A percentile compares a stretch with the other conserved stretches of the same genome.
phyloP scores from a whole-genome alignment of 805 yeast genomes.

The Suhomyces kilbournensis region DNA sequence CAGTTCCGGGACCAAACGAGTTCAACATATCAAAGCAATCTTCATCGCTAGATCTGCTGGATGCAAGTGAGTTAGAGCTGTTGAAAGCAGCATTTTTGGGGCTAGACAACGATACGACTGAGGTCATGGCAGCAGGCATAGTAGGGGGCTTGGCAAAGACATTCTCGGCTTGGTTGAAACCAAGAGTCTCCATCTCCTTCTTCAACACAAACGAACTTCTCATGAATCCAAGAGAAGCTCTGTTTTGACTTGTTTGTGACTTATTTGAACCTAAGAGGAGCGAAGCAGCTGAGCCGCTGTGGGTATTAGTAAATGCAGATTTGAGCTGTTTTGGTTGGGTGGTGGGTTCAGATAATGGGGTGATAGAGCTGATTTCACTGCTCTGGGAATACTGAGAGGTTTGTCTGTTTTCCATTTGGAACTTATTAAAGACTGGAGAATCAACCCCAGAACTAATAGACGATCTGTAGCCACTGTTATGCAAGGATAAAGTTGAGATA shows the following conservation, averaged over 20 bases:
- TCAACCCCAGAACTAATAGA: constrained; percentile 35
- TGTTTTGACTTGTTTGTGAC: constrained; percentile 2
- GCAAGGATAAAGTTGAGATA: constrained; percentile 37
- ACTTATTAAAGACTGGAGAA: constrained; percentile 16
- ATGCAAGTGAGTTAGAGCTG: constrained; percentile 8
- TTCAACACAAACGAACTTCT: constrained; percentile 40
- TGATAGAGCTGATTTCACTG: constrained; percentile 18
- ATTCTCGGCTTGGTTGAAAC: constrained; percentile 32
- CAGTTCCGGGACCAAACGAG: constrained; percentile 13
- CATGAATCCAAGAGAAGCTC: constrained; percentile 45
- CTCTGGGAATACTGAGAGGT: constrained; percentile 8
- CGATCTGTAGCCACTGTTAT: constrained; percentile 35
- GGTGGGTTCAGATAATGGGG: constrained; percentile 13
- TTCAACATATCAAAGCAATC: constrained; percentile 24
- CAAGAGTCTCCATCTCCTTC: constrained; percentile 36
- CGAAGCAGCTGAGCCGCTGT: constrained; percentile 14
- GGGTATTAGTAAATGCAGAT: constrained; percentile 5
- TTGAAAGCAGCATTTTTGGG: neutral
- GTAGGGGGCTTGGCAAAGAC: constrained; percentile 20
- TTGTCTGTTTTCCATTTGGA: constrained; percentile 10
- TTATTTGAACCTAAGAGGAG: constrained; percentile 7
- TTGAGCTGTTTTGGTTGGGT: constrained; percentile 1
- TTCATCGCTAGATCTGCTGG: constrained; percentile 13
- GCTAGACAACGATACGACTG: constrained; percentile 6
- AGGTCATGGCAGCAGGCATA: constrained; percentile 16